These are phyloP conservation scores for Thermochaetoides dissita DNA, from an alignment of 2,329 filamentous ascomycete genomes.

Conservation along the genomic window DNA sequence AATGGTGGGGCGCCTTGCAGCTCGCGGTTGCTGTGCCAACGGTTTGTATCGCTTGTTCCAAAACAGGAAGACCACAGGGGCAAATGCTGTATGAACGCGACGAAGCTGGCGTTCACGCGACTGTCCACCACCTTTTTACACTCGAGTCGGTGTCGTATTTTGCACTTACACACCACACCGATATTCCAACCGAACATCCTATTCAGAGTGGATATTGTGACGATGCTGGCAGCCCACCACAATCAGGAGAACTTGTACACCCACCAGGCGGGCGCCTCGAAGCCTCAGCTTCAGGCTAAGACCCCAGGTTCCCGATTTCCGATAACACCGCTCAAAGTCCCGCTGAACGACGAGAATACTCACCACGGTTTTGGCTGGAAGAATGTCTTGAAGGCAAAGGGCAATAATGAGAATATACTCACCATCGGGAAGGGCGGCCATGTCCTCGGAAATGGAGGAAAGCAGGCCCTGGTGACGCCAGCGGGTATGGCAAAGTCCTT, in stretches of 20 bases:
- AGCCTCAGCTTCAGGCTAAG: conserved; percentile 60
- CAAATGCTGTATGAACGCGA: conserved; percentile 3
- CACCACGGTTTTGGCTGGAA: conserved; percentile 39
- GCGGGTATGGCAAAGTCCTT: conserved; percentile 42
- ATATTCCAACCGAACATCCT: too few relatives aligned
- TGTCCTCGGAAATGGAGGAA: conserved; percentile 41
- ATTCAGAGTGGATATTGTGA: conserved; percentile 1
- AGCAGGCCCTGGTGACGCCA: conserved; percentile 63
- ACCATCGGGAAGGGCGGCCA: conserved; percentile 35
- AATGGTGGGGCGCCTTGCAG: conserved; percentile 13
- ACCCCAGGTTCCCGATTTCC: conserved; percentile 63
- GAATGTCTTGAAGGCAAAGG: conserved; percentile 37
- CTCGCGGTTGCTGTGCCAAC: conserved; percentile 15
- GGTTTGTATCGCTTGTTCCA: too few relatives aligned
- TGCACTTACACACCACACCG: too few relatives aligned
- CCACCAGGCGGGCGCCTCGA: conserved; percentile 57
- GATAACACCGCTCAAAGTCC: conserved; percentile 69
- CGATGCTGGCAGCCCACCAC: conserved; percentile 62
- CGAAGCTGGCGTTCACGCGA: conserved; percentile 2
- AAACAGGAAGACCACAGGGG: too few relatives aligned
- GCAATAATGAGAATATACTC: conserved; percentile 42
- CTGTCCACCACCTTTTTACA: not conserved
- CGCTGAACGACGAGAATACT: conserved; percentile 78
- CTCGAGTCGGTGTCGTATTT: too few relatives aligned
- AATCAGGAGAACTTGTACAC: conserved; percentile 81